Evolutionary conservation across 2,329 filamentous ascomycete genomes (phyloP), one percentile per base, ranked within the genome.

Genomic region (Colletotrichum karsti): DNA sequence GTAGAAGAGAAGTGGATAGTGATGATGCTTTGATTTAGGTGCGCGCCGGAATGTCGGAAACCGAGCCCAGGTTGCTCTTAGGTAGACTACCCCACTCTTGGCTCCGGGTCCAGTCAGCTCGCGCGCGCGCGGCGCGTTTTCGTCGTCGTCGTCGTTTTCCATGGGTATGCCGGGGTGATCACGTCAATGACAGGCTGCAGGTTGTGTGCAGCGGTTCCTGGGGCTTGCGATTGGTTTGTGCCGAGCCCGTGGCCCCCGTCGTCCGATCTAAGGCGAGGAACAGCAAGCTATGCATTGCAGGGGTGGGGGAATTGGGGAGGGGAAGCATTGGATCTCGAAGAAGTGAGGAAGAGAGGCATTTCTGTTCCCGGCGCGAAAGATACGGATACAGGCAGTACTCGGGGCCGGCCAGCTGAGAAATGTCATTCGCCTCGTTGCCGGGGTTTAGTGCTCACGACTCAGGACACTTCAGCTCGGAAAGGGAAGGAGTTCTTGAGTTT

Each of bases 191-290:
- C 37, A 30, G 44, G 37, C 37, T 42, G 54, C 54, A 57, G 15
- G 37, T 26, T 42, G 35, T 13, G 5, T 50, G 44, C 44, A 50
- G 44, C 20, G n/a, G 12, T 35, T 30, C 15, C n/a, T 4, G 44
- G 7, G 10, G 54, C 9, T 20, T 18, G 30, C 30, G 6, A 55
- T 66, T 66, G 63, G 63, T 5, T 48, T 9, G 24, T 20, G 41
- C 26, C 10, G 26, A n/a, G 13, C 39, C 10, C 39, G 12, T 24
- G 22, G 26, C 22, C 55, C 54, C 48, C 37, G 24, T 39, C 33
- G 48, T 62, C 63, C 48, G 63, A 62, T 62, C 57, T 62, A 53
- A 51, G 41, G 48, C 39, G 53, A 51, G 26, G n/a, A n/a, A n/a
- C n/a, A n/a, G n/a, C n/a, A n/a, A n/a, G n/a, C n/a, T n/a, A n/a